These are phyloP conservation scores for Thielaviopsis punctulata DNA, from an alignment of 2,329 filamentous ascomycete species.

Conservation along the genomic window DNA sequence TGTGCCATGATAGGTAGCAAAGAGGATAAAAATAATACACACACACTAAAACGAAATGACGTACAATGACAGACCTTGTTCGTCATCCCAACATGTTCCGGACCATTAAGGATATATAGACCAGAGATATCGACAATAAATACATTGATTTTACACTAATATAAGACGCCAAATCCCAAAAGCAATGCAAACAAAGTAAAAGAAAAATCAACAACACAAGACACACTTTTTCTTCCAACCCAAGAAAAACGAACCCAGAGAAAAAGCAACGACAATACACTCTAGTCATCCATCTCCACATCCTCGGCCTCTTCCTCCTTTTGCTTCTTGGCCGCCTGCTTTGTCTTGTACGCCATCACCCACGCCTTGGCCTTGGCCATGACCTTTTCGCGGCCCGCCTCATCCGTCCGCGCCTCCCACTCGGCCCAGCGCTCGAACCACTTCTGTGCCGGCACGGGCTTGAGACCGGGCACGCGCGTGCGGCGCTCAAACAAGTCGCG, in stretches of 20 bases:
- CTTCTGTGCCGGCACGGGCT: slow-evolving; percentile 65
- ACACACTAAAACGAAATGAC: no score
- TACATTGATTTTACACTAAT: neutral
- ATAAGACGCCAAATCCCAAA: slow-evolving; percentile 2
- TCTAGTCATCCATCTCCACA: slow-evolving; percentile 15
- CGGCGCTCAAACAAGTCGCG: slow-evolving; percentile 73
- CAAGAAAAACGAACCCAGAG: neutral
- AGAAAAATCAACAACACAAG: neutral
- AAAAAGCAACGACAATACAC: neutral
- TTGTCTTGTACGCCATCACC: slow-evolving; percentile 36
- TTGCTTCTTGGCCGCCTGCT: slow-evolving; percentile 21
- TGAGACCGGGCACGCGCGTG: slow-evolving; percentile 49
- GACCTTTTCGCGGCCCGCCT: slow-evolving; percentile 53
- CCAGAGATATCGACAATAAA: neutral
- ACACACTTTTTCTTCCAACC: neutral
- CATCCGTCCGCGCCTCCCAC: slow-evolving; percentile 63
- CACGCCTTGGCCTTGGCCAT: slow-evolving; percentile 41
- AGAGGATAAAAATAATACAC: no score
- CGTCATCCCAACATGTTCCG: no score
- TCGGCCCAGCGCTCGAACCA: slow-evolving; percentile 87
- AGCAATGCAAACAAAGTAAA: slow-evolving; percentile 1
- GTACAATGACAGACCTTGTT: no score
- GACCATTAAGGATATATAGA: no score
- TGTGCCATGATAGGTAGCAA: no score
- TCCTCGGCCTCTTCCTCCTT: slow-evolving; percentile 3